Base-by-base conservation (phyloP, 306 rosid species). In the Albizia julibrissin region DNA sequence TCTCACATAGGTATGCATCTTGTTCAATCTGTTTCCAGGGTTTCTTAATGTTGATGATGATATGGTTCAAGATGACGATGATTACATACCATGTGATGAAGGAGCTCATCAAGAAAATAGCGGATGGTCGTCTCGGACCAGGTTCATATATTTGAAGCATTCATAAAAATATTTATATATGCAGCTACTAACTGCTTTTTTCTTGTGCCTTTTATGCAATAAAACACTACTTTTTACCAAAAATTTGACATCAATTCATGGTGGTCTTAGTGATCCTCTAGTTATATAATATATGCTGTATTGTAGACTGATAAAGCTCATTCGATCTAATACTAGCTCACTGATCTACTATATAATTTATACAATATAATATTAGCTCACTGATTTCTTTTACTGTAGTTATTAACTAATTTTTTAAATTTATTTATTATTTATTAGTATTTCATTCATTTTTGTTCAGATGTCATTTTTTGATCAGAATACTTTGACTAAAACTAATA, bases 51-150 rank as follows among this genome's bases (percentile, higher is more conserved):
- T 89, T 59, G 98, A 91, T 74, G 98, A 93, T 81, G 98, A 93
- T 80, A 85, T 90, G 71, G 81, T 85, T 74, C 97, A 91, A 78
- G 97, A 84, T 40, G 90, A 87, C 0, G 97, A 89, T 72, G 94
- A 91, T 69, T 79, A 56, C 84, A 58, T 81, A 59, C 89, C 89
- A 47, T 46, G 76, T 80, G 87, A 90, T 37, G 97, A 87, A 86
- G 99, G 94, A 70, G 68, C 91, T 52, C 81, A 87, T 80, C 85
- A 90, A 59, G 99, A 95, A 74, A 93, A 93, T 86, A 92, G 90
- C 59, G 99, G 99, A 84, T 96, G 99, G 99, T 96, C 99, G 85
- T 96, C 97, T 73, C 96, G 99, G 39, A 94, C 98, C 87, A 92
- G 99, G 99, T 91, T 22, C 79, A 90, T 82, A 80, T 84, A 67